Base-by-base conservation (phyloP, 495 filamentous ascomycete genomes). In the Penicillium manginii region DNA sequence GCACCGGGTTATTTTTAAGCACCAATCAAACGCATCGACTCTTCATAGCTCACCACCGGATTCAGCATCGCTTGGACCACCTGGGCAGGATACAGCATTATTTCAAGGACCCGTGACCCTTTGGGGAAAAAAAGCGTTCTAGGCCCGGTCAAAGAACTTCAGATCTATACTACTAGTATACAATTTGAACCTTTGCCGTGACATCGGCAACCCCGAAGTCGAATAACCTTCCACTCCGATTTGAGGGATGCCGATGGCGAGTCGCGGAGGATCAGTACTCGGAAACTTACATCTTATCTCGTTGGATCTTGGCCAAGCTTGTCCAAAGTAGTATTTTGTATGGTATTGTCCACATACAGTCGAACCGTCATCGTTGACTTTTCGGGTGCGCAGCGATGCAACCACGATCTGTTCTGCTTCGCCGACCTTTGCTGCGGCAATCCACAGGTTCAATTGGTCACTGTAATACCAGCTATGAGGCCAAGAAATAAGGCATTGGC, bases 161-260 rank as follows among this genome's bases (percentile, higher is more conserved):
- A n/a, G n/a, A n/a, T n/a, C n/a, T n/a, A n/a, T n/a, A n/a, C n/a
- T n/a, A n/a, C n/a, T n/a, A n/a, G n/a, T n/a, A n/a, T n/a, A n/a
- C n/a, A n/a, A n/a, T n/a, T n/a, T n/a, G n/a, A n/a, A n/a, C n/a
- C n/a, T 29, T 29, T 29, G 26, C 26, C 26, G 26, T 8, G 26
- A 8, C 35, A 52, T 55, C 58, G 52, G 52, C 46, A 29, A 31
- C 9, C 45, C 58, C 52, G 52, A 60, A n/a, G 31, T 10, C 23
- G 31, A n/a, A 4, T 9, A 18, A 8, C 14, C 23, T 52, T 12
- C 1, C 2, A 46, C 15, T 1, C 49, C 55, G 54, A 62, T 17
- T 18, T 40, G 17, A 50, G 50, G 32, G 43, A 61, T 54, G 18
- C 54, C 54, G 59, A 39, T n/a, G 35, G 40, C 49, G 39, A 17